Percentiles rank a stretch among this genome's conserved stretches.
Conservation (phyloP, 2,329 filamentous ascomycete genomes). For the Aspergillus unguis region DNA sequence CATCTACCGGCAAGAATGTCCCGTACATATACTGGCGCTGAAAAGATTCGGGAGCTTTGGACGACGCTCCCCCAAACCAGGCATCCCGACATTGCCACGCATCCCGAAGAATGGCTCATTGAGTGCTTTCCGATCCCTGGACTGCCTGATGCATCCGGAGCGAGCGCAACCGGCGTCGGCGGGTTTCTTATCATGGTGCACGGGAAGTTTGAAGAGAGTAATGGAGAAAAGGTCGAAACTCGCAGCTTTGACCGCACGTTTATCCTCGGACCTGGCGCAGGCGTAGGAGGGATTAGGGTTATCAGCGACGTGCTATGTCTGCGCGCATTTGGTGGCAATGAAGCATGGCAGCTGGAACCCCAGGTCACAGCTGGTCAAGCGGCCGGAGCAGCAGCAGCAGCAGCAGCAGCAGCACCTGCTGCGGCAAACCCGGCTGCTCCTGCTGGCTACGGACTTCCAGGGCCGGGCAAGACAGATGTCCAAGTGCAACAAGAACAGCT, state of each 20-base stretch:
- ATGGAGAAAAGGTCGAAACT: slow-evolving; percentile 55
- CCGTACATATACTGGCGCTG: slow-evolving; percentile 63
- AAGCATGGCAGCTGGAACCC: slow-evolving; percentile 49
- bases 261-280: slow-evolving; percentile 70
- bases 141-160: slow-evolving; percentile 65
- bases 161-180: slow-evolving; percentile 65
- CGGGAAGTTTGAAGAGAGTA: slow-evolving; percentile 76
- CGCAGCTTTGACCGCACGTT: slow-evolving; percentile 82
- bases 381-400: slow-evolving; percentile 19
- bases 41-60: slow-evolving; percentile 67
- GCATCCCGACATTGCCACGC: slow-evolving; percentile 67
- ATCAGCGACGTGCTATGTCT: slow-evolving; percentile 76
- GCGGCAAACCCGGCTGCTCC: slow-evolving; percentile 30
- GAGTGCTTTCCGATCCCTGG: slow-evolving; percentile 74
- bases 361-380: slow-evolving; percentile 30
- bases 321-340: slow-evolving; percentile 60
- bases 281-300: slow-evolving; percentile 66
- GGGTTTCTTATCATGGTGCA: slow-evolving; percentile 77
- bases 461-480: slow-evolving; percentile 45
- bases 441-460: slow-evolving; percentile 40
- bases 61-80: slow-evolving; percentile 66
- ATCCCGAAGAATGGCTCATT: slow-evolving; percentile 72
- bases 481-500: slow-evolving; percentile 66
- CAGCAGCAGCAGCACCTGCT: slow-evolving; percentile 15
- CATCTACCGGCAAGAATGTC: slow-evolving; percentile 59